Conservation (phyloP, 202 grass and related monocot genomes). For the Schoenoplectus triqueter region DNA sequence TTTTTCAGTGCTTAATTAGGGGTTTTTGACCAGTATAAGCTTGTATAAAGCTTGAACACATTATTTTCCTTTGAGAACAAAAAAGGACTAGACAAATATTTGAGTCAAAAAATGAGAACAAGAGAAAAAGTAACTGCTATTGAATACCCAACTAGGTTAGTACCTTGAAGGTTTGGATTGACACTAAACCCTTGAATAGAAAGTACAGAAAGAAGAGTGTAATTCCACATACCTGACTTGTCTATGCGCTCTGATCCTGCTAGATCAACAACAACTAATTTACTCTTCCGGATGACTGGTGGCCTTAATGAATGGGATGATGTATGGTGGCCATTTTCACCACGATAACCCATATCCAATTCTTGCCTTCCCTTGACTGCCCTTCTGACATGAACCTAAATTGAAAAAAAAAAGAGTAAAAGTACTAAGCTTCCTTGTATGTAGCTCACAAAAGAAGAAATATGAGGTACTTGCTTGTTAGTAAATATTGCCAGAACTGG, state of each 20-base stretch:
- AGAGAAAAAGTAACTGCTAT: not conserved
- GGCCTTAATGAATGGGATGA: constrained; percentile 82
- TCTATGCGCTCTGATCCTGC: constrained; percentile 98
- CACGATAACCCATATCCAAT: constrained; percentile 58
- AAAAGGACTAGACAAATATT: not conserved
- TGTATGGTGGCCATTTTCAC: constrained; percentile 78
- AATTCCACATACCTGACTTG: constrained; percentile 69
- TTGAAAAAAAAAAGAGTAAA: not conserved
- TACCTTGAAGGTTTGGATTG: not conserved
- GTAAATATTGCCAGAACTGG: not conserved
- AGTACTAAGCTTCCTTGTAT: not conserved
- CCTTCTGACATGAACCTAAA: constrained; percentile 93
- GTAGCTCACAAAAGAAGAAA: constrained; percentile 28
- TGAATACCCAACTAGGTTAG: not conserved
- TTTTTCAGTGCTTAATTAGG: not conserved
- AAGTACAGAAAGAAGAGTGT: constrained; percentile 13
- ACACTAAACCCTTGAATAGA: not conserved
- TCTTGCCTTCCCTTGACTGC: constrained; percentile 86
- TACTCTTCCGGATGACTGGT: constrained; percentile 91
- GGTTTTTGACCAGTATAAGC: not conserved
- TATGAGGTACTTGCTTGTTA: not conserved
- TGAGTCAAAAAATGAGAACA: not conserved
- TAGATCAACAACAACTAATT: constrained; percentile 97
- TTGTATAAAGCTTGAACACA: not conserved
- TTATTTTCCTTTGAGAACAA: not conserved